Percentiles rank a stretch among this genome's conserved stretches.
These are phyloP conservation scores for Wickerhamiella siamensis DNA, from an alignment of 805 yeast genomes.

Conservation along the genomic window DNA sequence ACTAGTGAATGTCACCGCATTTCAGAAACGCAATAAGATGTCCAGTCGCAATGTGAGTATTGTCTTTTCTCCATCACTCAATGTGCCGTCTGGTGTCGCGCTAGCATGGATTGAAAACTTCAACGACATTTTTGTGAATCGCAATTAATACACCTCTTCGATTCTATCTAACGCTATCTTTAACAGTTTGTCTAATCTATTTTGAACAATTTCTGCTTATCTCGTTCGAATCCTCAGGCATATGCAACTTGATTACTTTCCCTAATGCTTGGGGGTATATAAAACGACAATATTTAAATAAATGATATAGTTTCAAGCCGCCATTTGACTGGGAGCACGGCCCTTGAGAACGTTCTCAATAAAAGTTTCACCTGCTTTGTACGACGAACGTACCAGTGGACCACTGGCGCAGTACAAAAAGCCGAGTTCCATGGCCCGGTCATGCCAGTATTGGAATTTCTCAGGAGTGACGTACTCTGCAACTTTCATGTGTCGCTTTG, in stretches of 20 bases:
- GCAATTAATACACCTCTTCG: background rate
- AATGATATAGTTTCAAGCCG: slow-evolving; percentile 25
- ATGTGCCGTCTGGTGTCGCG: background rate
- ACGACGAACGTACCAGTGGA: slow-evolving; percentile 89
- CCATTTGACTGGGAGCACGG: slow-evolving; percentile 9
- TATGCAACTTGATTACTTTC: no score
- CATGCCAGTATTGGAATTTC: slow-evolving; percentile 87
- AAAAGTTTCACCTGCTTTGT: slow-evolving; percentile 96
- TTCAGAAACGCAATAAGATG: background rate
- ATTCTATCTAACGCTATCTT: no score
- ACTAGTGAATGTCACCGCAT: background rate
- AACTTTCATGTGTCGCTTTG: slow-evolving; percentile 96
- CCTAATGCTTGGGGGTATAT: background rate
- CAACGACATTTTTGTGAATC: background rate
- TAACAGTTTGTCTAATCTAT: no score
- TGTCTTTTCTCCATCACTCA: background rate
- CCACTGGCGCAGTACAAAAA: slow-evolving; percentile 95
- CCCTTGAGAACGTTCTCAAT: slow-evolving; percentile 69
- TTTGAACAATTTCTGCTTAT: no score
- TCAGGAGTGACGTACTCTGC: slow-evolving; percentile 91
- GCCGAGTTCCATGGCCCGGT: slow-evolving; percentile 71
- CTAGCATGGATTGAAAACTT: background rate
- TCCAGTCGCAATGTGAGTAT: background rate
- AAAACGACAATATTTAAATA: slow-evolving; percentile 34
- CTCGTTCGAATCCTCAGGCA: no score